Percentiles rank a stretch among this genome's conserved stretches.
Evolutionary conservation across 208 protist species (phyloP).

Genomic region (Polymyxa betae): DNA sequence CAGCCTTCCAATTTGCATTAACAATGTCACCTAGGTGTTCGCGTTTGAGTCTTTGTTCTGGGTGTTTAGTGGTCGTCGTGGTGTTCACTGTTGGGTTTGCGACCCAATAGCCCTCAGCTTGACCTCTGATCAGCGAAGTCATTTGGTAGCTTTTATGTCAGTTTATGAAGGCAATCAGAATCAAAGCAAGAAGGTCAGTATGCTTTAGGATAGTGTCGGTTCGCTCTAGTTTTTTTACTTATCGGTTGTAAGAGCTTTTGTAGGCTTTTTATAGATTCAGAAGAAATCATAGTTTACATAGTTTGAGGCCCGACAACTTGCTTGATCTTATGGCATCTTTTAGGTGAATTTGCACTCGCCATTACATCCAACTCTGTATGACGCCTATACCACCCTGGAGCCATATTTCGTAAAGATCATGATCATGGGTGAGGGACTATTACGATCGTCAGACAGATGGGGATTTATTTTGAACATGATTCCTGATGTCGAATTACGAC

Average conservation of each 20-base stretch:
- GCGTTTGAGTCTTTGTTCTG: slow-evolving; percentile 94
- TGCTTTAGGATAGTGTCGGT: background rate
- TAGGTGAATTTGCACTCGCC: slow-evolving; percentile 29
- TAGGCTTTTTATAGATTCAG: too few relatives aligned
- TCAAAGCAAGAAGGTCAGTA: background rate
- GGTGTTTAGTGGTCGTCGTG: slow-evolving; percentile 96
- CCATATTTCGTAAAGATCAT: slow-evolving; percentile 24
- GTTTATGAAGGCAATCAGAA: slow-evolving; percentile 62
- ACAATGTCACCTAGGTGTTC: slow-evolving; percentile 83
- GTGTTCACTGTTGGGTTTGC: slow-evolving; percentile 98
- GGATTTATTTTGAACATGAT: slow-evolving; percentile 25
- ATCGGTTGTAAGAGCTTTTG: too few relatives aligned
- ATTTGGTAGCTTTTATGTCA: slow-evolving; percentile 87
- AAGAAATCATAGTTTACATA: too few relatives aligned
- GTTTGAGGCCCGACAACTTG: too few relatives aligned
- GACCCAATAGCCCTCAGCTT: slow-evolving; percentile 86
- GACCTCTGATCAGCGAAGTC: slow-evolving; percentile 82
- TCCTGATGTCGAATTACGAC: slow-evolving; percentile 6
- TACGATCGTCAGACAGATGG: slow-evolving; percentile 40
- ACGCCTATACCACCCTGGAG: slow-evolving; percentile 43
- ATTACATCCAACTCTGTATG: slow-evolving; percentile 59
- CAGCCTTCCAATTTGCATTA: background rate
- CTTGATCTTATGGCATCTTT: background rate
- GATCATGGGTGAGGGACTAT: background rate
- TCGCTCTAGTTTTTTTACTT: too few relatives aligned